These are phyloP conservation scores for Magnaporthiopsis incrustans DNA, from an alignment of 2,329 filamentous ascomycete species.

Conservation along the genomic window DNA sequence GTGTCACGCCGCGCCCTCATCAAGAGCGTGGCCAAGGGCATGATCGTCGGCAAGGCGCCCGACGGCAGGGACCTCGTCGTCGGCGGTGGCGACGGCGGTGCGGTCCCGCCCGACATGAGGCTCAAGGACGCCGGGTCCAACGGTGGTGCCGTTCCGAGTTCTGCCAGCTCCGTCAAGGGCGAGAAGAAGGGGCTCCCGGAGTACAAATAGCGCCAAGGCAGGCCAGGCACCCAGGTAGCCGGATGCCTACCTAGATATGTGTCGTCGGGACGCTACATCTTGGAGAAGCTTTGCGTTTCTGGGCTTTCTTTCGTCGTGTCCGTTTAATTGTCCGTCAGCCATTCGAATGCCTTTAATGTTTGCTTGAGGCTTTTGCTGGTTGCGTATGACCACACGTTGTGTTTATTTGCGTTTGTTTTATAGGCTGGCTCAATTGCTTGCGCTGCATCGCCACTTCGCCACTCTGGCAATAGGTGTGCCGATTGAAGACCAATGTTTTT, in stretches of 20 bases:
- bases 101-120: conserved; percentile 14
- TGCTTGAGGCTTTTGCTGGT: neutral
- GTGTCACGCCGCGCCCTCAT: conserved; percentile 84
- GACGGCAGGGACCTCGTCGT: conserved; percentile 68
- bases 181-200: conserved; percentile 9
- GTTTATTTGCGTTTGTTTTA: neutral
- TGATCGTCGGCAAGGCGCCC: conserved; percentile 77
- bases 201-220: neutral
- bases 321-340: neutral
- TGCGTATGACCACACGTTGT: neutral
- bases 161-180: conserved; percentile 1
- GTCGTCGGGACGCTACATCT: neutral
- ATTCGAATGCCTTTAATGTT: neutral
- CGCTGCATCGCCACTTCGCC: too few relatives aligned
- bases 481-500: neutral
- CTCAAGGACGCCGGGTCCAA: conserved; percentile 12
- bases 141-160: neutral
- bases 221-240: neutral
- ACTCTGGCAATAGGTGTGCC: too few relatives aligned
- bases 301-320: neutral
- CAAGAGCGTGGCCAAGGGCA: conserved; percentile 93
- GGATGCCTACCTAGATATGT: too few relatives aligned
- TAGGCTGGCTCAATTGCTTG: neutral
- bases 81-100: conserved; percentile 45
- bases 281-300: neutral